Evolutionary conservation across 2,329 filamentous ascomycete genomes (phyloP), one percentile per base, ranked within the genome.

Genomic region (Hirsutella minnesotensis): DNA sequence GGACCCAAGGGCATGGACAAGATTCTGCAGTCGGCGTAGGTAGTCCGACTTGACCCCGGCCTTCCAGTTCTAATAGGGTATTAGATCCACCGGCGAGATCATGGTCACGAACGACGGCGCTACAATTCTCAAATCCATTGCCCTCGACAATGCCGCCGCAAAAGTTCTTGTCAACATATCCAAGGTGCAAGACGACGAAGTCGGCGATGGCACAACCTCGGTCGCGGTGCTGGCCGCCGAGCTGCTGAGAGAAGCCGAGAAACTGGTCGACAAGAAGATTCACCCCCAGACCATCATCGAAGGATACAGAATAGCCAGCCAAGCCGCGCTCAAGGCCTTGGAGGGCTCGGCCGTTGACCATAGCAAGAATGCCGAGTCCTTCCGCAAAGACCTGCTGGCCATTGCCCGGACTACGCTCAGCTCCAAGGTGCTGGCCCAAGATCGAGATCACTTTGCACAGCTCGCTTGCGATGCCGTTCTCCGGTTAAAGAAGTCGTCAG

Each of bases 1-100:
- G 92, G 92, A 7, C 92, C 92, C 31, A 96, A 96, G 72, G 92
- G 92, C 54, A 96, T 96, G 89, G 92, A 96, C 73, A 95, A 95
- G 73, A 95, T 95, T 63, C 72, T 94, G 60, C 88, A 94, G 66
- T 95, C 88, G 63, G 89, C 86, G 84, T 92, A 79, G 51, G 83
- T 77, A 43, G 5, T 24, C 3, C 44, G 44, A 42, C 44, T 42
- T 47, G 41, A 43, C 40, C 39, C 33, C 42, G 37, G 39, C 31
- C 15, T 35, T 29, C 19, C 22, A 20, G 15, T 8, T n/a, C 48
- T 49, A 24, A 50, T 38, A 19, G 42, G 18, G 5, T 3, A 38
- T 29, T 60, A 90, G 86, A 42, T 96, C 90, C 39, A 96, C 92
- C 34, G 87, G 86, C 56, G 86, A 96, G 58, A 95, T 96, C 57